Evolutionary conservation across 1,284 basidiomycete genomes (phyloP).

Genomic region (Sparassis latifolia): DNA sequence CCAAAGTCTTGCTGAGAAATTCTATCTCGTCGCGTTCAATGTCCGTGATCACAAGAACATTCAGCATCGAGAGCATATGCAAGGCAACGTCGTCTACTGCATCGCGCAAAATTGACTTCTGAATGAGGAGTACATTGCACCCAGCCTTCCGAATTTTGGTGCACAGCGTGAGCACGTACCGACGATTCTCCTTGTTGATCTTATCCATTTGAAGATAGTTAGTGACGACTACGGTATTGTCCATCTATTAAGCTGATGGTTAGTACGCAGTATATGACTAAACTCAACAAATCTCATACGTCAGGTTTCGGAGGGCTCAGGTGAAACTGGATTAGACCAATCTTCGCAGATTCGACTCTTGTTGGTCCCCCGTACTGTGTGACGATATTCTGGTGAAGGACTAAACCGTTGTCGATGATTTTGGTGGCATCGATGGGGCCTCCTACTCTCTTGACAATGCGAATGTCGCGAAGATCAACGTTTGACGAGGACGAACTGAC

Average conservation of each 20-base stretch:
- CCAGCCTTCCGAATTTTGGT: slow-evolving; percentile 99
- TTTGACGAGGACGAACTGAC: slow-evolving; percentile 84
- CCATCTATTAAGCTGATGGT: slow-evolving; percentile 64
- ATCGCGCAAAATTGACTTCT: slow-evolving; percentile 98
- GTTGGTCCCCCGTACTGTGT: slow-evolving; percentile 88
- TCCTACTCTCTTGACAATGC: slow-evolving; percentile 97
- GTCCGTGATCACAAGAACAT: slow-evolving; percentile 96
- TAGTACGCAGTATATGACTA: too few relatives aligned
- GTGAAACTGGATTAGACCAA: slow-evolving; percentile 98
- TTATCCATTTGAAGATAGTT: slow-evolving; percentile 99
- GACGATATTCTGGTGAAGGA: slow-evolving; percentile 94
- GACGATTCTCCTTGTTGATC: slow-evolving; percentile 97
- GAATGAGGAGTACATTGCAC: slow-evolving; percentile 97
- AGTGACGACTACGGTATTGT: slow-evolving; percentile 99
- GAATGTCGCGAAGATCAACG: slow-evolving; percentile 94
- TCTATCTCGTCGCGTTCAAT: slow-evolving; percentile 99
- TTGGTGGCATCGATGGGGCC: slow-evolving; percentile 99
- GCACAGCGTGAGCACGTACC: slow-evolving; percentile 97
- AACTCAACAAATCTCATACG: slow-evolving; percentile 40
- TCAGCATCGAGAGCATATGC: slow-evolving; percentile 96
- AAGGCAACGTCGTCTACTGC: slow-evolving; percentile 97
- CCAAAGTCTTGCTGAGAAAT: slow-evolving; percentile 92
- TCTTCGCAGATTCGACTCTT: slow-evolving; percentile 97
- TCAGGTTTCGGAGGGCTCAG: slow-evolving; percentile 97
- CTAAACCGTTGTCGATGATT: slow-evolving; percentile 85